Conservation (phyloP, 176 grass and related monocot species). For the Oryza glaberrima region DNA sequence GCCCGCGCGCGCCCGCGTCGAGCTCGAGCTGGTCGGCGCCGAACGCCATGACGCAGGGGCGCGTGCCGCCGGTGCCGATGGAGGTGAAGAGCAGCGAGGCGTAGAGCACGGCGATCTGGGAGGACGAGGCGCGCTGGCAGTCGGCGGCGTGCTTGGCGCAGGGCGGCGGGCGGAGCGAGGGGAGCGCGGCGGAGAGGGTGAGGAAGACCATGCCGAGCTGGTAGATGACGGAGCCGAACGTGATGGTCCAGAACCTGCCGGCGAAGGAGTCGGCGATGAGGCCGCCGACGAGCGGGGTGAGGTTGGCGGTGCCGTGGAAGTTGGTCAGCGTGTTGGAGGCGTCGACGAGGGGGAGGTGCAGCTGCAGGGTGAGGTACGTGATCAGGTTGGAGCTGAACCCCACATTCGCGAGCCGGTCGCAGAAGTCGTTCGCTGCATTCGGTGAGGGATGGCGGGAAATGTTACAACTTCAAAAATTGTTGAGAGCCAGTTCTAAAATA, state of each 20-base stretch:
- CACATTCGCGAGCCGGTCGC: conserved; percentile 63
- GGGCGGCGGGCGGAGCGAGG: conserved; percentile 57
- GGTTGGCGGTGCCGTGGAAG: conserved; percentile 62
- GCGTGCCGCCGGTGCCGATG: conserved; percentile 71
- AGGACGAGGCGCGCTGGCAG: conserved; percentile 56
- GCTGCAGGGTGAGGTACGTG: conserved; percentile 76
- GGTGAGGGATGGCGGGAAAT: not conserved
- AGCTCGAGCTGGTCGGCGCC: conserved; percentile 82
- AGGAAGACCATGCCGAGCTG: conserved; percentile 85
- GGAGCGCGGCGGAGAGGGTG: conserved; percentile 62
- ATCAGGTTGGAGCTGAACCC: conserved; percentile 87
- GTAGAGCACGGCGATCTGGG: conserved; percentile 68
- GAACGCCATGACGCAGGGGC: conserved; percentile 74
- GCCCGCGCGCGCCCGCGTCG: conserved; percentile 1
- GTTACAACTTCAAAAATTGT: conserved; percentile 27
- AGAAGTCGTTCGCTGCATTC: conserved; percentile 71
- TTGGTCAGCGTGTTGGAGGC: conserved; percentile 76
- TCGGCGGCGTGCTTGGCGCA: conserved; percentile 31
- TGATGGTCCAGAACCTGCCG: conserved; percentile 84
- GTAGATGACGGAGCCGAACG: conserved; percentile 73
- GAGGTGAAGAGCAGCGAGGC: conserved; percentile 67
- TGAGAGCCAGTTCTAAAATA: not conserved
- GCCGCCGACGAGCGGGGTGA: conserved; percentile 77
- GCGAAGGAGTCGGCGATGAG: conserved; percentile 83
- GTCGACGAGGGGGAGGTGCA: conserved; percentile 74